Evolutionary conservation across 306 rosid species (phyloP).

Genomic region (Bauhinia variegata): DNA sequence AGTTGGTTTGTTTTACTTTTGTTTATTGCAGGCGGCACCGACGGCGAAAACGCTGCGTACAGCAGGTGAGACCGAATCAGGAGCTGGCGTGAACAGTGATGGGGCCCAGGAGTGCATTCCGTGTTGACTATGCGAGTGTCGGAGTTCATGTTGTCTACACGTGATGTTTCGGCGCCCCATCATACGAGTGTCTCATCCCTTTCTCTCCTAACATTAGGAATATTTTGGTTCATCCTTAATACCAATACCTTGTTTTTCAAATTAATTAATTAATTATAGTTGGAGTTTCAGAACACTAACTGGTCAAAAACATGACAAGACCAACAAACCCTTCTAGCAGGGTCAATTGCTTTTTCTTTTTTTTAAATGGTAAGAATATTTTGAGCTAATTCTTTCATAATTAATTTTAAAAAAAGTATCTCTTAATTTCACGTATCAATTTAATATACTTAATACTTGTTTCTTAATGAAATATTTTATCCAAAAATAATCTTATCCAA

Average conservation of each 20-base stretch:
- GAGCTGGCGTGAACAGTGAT: constrained; percentile 37
- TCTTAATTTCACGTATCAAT: too few relatives aligned
- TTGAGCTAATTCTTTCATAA: too few relatives aligned
- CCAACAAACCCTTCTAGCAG: too few relatives aligned
- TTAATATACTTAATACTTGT: too few relatives aligned
- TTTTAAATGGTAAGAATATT: too few relatives aligned
- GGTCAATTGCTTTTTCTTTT: too few relatives aligned
- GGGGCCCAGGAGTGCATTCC: constrained; percentile 42
- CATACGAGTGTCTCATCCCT: constrained; percentile 26
- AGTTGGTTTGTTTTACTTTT: not conserved
- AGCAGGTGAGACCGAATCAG: constrained; percentile 45
- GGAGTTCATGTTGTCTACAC: constrained; percentile 69
- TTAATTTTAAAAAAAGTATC: too few relatives aligned
- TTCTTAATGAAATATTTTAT: too few relatives aligned
- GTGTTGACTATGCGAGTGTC: constrained; percentile 69
- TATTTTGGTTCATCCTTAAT: not conserved
- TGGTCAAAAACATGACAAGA: too few relatives aligned
- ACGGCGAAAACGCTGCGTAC: constrained; percentile 53
- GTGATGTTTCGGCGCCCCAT: constrained; percentile 61
- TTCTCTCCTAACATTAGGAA: constrained; percentile 5
- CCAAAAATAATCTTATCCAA: too few relatives aligned
- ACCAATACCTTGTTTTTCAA: too few relatives aligned
- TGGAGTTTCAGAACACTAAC: too few relatives aligned
- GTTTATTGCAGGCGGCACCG: constrained; percentile 58
- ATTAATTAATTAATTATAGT: not conserved